These are phyloP conservation scores for Aegle marmelos DNA, from an alignment of 345 rosid genomes.

Conservation along the genomic window DNA sequence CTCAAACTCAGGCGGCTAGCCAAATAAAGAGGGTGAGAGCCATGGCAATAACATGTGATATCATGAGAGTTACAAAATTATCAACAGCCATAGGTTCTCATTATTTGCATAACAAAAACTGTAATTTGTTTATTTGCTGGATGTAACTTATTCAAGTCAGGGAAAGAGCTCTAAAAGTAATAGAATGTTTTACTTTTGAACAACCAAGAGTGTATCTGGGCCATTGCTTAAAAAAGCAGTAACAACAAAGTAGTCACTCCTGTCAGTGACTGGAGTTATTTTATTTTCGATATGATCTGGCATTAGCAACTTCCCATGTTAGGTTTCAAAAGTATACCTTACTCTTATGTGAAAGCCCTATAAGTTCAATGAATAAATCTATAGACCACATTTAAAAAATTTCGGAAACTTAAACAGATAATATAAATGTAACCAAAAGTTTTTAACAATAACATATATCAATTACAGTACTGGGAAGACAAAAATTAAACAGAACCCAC, in stretches of 20 bases:
- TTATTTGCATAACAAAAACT: conserved; percentile 4
- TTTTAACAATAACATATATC: neutral
- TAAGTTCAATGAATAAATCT: neutral
- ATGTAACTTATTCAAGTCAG: neutral
- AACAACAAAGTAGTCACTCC: neutral
- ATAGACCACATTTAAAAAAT: neutral
- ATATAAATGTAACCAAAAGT: neutral
- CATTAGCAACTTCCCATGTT: neutral
- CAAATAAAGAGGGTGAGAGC: too few relatives aligned
- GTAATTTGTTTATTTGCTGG: neutral
- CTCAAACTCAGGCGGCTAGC: too few relatives aligned
- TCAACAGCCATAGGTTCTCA: neutral
- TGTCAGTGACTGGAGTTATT: neutral
- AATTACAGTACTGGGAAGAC: neutral
- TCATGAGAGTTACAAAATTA: neutral
- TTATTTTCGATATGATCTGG: neutral
- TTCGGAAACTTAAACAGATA: neutral
- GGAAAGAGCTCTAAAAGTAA: neutral
- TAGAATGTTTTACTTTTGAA: neutral
- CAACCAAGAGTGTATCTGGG: neutral
- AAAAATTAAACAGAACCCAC: neutral
- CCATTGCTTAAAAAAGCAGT: neutral
- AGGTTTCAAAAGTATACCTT: neutral
- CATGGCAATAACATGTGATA: neutral
- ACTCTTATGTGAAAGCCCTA: neutral